Evolutionary conservation across 805 yeast species (phyloP), one percentile per base, ranked within the genome.

Genomic region (Lipomyces chichibuensis): DNA sequence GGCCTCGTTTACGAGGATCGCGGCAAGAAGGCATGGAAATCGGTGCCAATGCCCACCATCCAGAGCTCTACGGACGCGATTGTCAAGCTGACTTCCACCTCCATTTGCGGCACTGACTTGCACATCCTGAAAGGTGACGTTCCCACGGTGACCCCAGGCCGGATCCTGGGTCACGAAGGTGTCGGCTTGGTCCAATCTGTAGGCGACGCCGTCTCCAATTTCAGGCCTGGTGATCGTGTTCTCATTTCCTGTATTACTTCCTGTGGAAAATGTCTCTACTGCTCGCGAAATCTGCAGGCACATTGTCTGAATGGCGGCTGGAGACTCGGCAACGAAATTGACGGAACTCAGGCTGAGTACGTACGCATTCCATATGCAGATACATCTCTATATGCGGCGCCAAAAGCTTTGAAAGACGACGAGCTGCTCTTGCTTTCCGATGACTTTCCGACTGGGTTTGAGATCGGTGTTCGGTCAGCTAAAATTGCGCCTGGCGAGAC

Each of bases 321-420:
- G 69, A 52, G 52, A 20, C 63, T 66, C 63, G 69, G 69, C 60
- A 66, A 66, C 49, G 63, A 60, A 25, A 60, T 85, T 33, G 84
- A 85, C 69, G 89, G 89, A 2, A 87, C 86, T 0, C 89, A 86
- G 72, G 88, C 89, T 1, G 88, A 86, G 73, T 86, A 81, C 71
- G 85, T 85, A n/a, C 75, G 86, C 32, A 82, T 86, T 25, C 89
- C 89, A 7, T 81, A 76, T 67, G 89, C 89, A 3, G 84, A 81
- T 57, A 77, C 82, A 11, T 84, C 86, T 1, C 77, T 86, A 71
- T 79, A 80, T 62, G 80, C 78, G 46, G 80, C 82, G 60, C 87
- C 87, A 3, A 35, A 55, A 17, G 29, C 60, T 29, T 52, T 69
- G 5, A 62, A 66, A 39, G 72, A 69, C 53, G 66, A 59, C 43